Conservation (phyloP, 2,329 filamentous ascomycete genomes). For the Mollisia scopiformis region DNA sequence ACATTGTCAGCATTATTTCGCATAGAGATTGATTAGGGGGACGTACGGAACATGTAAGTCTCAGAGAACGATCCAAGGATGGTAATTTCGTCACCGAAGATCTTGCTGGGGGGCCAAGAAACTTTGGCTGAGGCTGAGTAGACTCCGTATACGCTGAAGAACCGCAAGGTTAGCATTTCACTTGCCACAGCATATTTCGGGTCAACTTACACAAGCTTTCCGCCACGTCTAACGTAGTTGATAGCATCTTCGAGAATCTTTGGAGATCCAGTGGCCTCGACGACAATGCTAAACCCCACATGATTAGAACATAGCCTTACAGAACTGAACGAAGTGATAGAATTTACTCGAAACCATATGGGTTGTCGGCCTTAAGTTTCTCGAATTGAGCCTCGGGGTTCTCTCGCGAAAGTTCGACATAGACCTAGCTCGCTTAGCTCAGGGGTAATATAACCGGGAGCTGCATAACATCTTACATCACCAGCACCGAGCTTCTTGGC, state of each 20-base stretch:
- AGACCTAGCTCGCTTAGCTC: conserved; percentile 34
- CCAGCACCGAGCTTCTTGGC: conserved; percentile 60
- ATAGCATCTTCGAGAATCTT: conserved; percentile 73
- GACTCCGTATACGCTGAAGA: conserved; percentile 59
- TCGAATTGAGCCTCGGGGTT: conserved; percentile 62
- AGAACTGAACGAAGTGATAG: not conserved
- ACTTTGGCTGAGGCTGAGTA: conserved; percentile 66
- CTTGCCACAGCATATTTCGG: not conserved
- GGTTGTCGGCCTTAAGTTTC: conserved; percentile 64
- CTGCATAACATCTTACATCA: conserved; percentile 40
- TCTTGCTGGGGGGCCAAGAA: conserved; percentile 71
- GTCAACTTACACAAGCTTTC: conserved; percentile 34
- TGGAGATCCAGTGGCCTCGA: conserved; percentile 70
- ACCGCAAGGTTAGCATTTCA: not conserved
- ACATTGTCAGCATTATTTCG: conserved; percentile 32
- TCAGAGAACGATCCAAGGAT: conserved; percentile 76
- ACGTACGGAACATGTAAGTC: conserved; percentile 69
- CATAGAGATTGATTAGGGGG: not conserved
- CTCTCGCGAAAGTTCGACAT: conserved; percentile 55
- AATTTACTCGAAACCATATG: conserved; percentile 66
- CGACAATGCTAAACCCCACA: conserved; percentile 50
- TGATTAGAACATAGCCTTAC: not conserved
- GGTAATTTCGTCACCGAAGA: conserved; percentile 70
- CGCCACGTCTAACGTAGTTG: conserved; percentile 71
- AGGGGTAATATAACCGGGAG: too few species aligned